Percentiles rank a stretch among this genome's conserved stretches.
phyloP scores from a whole-genome alignment of 176 grass and related monocot genomes.

The Oryza rufipogon region DNA sequence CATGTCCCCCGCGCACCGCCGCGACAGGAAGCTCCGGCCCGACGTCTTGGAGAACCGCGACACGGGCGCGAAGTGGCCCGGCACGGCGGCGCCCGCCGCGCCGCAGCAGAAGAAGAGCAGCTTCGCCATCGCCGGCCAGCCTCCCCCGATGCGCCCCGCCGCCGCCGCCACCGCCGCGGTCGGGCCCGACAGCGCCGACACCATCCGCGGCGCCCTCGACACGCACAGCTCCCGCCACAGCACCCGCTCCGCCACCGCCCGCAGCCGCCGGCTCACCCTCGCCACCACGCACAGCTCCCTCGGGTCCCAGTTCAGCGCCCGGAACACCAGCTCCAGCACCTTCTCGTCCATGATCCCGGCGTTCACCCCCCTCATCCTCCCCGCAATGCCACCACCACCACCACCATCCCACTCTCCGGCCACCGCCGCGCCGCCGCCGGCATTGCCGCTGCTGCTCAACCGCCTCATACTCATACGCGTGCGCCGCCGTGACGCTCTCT shows the following conservation, averaged over 20 bases:
- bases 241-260: constrained; percentile 64
- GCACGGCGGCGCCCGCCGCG: background rate
- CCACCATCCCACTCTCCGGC: constrained; percentile 14
- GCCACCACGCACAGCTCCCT: constrained; percentile 51
- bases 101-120: constrained; percentile 78
- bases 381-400: background rate
- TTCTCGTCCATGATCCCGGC: constrained; percentile 70
- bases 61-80: constrained; percentile 53
- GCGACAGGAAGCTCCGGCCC: constrained; percentile 60
- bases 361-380: constrained; percentile 42
- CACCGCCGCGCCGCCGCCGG: background rate
- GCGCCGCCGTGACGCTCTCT: background rate
- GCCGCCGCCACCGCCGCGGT: background rate
- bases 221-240: constrained; percentile 73
- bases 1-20: constrained; percentile 66
- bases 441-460: constrained; percentile 20
- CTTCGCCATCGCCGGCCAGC: constrained; percentile 77
- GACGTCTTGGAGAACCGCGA: constrained; percentile 90
- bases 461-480: constrained; percentile 26
- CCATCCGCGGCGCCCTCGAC: constrained; percentile 67
- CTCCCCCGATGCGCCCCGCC: constrained; percentile 51
- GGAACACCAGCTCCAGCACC: constrained; percentile 64
- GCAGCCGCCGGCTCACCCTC: constrained; percentile 60
- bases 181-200: constrained; percentile 36
- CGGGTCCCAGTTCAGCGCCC: constrained; percentile 67